Base-by-base conservation (phyloP, 768 basidiomycete species). In the Tephrocybe sp. region DNA sequence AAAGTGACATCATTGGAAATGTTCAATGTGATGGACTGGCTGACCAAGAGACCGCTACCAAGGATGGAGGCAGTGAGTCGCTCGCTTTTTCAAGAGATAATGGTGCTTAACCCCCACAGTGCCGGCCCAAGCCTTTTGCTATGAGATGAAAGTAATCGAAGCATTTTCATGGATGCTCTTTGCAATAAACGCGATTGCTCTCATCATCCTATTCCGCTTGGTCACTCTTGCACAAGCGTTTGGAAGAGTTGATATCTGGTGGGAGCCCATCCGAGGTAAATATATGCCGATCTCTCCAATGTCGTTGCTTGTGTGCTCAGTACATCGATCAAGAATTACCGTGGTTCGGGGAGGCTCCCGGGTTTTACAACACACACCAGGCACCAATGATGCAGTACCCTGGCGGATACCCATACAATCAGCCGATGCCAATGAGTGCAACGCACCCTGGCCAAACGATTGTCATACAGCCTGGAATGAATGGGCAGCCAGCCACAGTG, bases 131-230 rank as follows among this genome's bases (percentile, higher is more conserved):
- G 64, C 70, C 23, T 90, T 77, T 57, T 92, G 90, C 64, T 86
- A 88, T 64, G 80, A 89, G 62, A 87, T 90, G 85, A 88, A 86
- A 66, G 83, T 84, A 40, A 75, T 89, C 28, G 80, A 90, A 57
- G 88, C 86, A 2, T 80, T 91, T 63, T 90, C 89, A 0, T 91
- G 90, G 90, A 74, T 80, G 62, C 68, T 81, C 45, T 91, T 90
- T 61, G 73, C 73, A 20, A 41, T 73, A 17, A 70, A 69, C 47
- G 62, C 67, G 8, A 50, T 76, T 34, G 84, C 81, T 51, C 71
- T 88, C 59, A 51, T 75, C 50, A 73, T 88, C 54, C 69, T 89
- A 26, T 56, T 86, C 56, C 55, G 74, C 30, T 79, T 90, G 34
- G 78, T 84, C 14, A 72, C 68, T 36, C 77, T 73, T 57, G 80